Conservation (phyloP, 2,329 filamentous ascomycete species). For the Sporothrix phasma region DNA sequence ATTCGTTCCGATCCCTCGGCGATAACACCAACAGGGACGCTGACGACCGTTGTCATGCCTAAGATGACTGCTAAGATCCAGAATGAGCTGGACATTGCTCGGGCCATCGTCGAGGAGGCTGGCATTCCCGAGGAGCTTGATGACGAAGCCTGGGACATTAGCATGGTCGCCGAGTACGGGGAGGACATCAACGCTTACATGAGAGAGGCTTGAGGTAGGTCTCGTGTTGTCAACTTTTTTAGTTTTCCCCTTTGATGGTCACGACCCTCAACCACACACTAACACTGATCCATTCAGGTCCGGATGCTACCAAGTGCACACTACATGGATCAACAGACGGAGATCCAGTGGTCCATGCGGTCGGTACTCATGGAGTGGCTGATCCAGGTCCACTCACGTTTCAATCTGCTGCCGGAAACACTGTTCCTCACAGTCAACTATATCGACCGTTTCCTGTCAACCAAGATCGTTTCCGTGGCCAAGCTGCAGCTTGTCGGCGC, state of each 20-base stretch:
- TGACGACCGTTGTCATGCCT: conserved; percentile 58
- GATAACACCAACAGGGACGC: conserved; percentile 44
- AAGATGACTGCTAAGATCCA: conserved; percentile 57
- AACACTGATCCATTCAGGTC: conserved; percentile 8
- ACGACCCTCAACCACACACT: conserved; percentile 14
- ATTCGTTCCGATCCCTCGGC: conserved; percentile 65
- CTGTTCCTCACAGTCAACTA: conserved; percentile 93
- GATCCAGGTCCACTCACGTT: conserved; percentile 88
- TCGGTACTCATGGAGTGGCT: conserved; percentile 97
- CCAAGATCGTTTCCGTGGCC: conserved; percentile 87
- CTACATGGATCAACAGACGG: conserved; percentile 96
- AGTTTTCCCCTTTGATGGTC: background rate
- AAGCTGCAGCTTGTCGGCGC: conserved; percentile 95
- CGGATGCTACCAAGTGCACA: conserved; percentile 66
- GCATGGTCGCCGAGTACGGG: conserved; percentile 94
- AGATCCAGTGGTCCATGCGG: conserved; percentile 98
- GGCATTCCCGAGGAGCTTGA: conserved; percentile 66
- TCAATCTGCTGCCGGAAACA: conserved; percentile 84
- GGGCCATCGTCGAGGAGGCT: conserved; percentile 54
- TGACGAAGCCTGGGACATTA: conserved; percentile 86
- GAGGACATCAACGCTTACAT: conserved; percentile 95
- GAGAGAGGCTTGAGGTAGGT: conserved; percentile 72
- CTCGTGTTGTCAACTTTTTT: background rate
- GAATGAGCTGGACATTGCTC: conserved; percentile 60
- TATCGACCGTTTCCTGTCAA: conserved; percentile 89